Conservation (phyloP, 805 yeast genomes). For the Komagataella mondaviorum region DNA sequence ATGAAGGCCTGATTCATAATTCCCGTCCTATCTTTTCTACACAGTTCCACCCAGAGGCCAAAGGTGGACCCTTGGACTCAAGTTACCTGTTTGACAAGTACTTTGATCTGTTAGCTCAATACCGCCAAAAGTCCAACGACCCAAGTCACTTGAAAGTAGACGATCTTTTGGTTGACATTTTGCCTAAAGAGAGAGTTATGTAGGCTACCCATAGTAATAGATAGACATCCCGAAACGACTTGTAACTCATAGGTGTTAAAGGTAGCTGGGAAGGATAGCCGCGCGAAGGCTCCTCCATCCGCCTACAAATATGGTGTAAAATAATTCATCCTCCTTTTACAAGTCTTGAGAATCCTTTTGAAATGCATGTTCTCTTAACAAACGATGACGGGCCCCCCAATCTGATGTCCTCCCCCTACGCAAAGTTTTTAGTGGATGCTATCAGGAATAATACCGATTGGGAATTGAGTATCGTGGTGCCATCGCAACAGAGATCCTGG, state of each 20-base stretch:
- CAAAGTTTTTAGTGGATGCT: slow-evolving; percentile 68
- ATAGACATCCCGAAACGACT: background rate
- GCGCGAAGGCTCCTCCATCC: background rate
- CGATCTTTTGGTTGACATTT: slow-evolving; percentile 42
- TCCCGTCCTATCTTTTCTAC: slow-evolving; percentile 87
- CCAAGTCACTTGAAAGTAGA: slow-evolving; percentile 19
- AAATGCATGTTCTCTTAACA: slow-evolving; percentile 28
- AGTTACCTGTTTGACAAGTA: slow-evolving; percentile 84
- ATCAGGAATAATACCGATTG: slow-evolving; percentile 56
- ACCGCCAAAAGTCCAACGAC: slow-evolving; percentile 30
- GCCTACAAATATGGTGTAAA: background rate
- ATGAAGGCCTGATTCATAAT: slow-evolving; percentile 93
- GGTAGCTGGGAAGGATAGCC: background rate
- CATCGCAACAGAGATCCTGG: slow-evolving; percentile 86
- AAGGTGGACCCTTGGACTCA: slow-evolving; percentile 97
- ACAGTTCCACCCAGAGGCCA: slow-evolving; percentile 98
- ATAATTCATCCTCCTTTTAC: background rate
- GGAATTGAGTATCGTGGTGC: slow-evolving; percentile 76
- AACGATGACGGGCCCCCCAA: slow-evolving; percentile 96
- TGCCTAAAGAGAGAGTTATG: slow-evolving; percentile 52
- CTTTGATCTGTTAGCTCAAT: slow-evolving; percentile 52
- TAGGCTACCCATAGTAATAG: slow-evolving; percentile 9
- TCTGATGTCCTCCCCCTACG: slow-evolving; percentile 68
- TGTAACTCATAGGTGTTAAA: background rate
- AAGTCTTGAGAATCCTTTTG: background rate